phyloP scores from a whole-genome alignment of 441 rosid genomes.

The Theobroma grandiflorum region DNA sequence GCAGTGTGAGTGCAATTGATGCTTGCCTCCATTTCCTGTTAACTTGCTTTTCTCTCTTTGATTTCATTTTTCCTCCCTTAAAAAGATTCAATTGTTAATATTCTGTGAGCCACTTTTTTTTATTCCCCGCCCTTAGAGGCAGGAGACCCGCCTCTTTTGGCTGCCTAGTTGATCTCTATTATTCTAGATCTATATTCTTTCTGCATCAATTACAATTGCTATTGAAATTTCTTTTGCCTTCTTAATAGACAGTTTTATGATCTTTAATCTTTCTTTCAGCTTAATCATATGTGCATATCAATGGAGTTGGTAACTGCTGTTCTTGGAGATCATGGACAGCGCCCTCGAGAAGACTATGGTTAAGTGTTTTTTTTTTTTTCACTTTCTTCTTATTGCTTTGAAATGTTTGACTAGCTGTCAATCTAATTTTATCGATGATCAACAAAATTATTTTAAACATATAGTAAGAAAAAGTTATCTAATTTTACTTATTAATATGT shows the following conservation, averaged over 20 bases:
- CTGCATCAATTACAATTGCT: background rate
- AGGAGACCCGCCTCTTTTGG: slow-evolving; percentile 1
- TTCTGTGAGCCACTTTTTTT: background rate
- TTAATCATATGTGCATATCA: slow-evolving; percentile 81
- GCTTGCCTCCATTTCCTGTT: slow-evolving; percentile 3
- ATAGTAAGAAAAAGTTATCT: slow-evolving; percentile 3
- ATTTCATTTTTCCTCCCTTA: slow-evolving; percentile 1
- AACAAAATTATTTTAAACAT: background rate
- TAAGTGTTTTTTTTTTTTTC: slow-evolving; percentile 14
- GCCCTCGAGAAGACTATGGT: slow-evolving; percentile 92
- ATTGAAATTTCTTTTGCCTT: background rate
- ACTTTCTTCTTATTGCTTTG: slow-evolving; percentile 14
- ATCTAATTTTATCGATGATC: slow-evolving; percentile 10
- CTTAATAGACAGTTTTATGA: slow-evolving; percentile 8
- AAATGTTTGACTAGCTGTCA: slow-evolving; percentile 8
- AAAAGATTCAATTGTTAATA: background rate
- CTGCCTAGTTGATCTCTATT: background rate
- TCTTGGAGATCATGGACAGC: slow-evolving; percentile 98
- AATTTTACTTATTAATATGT: background rate
- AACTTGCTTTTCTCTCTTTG: background rate
- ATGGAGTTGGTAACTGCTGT: slow-evolving; percentile 99
- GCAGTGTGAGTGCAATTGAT: background rate
- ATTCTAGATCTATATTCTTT: background rate
- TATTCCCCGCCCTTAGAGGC: background rate
- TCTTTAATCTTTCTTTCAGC: slow-evolving; percentile 49